Percentiles rank a stretch among this genome's conserved stretches.
Conservation (phyloP, 2,329 filamentous ascomycete genomes). For the Boeremia lycopersici region DNA sequence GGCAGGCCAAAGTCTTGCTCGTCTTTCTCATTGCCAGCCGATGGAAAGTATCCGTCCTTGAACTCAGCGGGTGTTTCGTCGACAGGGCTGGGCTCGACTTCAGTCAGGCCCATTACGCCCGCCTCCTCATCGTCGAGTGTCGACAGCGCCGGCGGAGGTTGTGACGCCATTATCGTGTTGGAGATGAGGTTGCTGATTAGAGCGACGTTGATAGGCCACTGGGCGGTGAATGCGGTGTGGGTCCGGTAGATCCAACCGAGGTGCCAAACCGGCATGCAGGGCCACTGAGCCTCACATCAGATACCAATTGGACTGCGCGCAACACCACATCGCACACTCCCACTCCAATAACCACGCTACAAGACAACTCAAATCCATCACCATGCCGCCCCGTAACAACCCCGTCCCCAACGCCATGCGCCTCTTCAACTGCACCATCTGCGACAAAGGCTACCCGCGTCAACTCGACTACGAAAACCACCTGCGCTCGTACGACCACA, state of each 20-base stretch:
- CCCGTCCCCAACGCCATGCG: constrained; percentile 52
- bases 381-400: constrained; percentile 44
- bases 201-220: constrained; percentile 41
- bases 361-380: constrained; percentile 35
- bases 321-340: neutral
- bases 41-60: constrained; percentile 58
- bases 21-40: neutral
- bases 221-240: constrained; percentile 18
- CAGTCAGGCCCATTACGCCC: constrained; percentile 70
- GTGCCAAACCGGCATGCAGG: neutral
- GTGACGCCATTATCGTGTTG: constrained; percentile 12
- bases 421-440: constrained; percentile 66
- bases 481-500: constrained; percentile 92
- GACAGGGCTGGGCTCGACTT: constrained; percentile 84
- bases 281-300: neutral
- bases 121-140: constrained; percentile 39
- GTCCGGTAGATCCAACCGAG: constrained; percentile 2
- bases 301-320: no score
- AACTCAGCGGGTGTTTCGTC: constrained; percentile 59
- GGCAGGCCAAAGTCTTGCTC: constrained; percentile 7
- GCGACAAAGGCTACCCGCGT: constrained; percentile 89
- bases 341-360: neutral
- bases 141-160: constrained; percentile 8
- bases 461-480: constrained; percentile 98
- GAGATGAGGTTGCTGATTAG: constrained; percentile 27